Base-by-base conservation (phyloP, 805 yeast genomes). In the Starmerella khaoyaiensis region DNA sequence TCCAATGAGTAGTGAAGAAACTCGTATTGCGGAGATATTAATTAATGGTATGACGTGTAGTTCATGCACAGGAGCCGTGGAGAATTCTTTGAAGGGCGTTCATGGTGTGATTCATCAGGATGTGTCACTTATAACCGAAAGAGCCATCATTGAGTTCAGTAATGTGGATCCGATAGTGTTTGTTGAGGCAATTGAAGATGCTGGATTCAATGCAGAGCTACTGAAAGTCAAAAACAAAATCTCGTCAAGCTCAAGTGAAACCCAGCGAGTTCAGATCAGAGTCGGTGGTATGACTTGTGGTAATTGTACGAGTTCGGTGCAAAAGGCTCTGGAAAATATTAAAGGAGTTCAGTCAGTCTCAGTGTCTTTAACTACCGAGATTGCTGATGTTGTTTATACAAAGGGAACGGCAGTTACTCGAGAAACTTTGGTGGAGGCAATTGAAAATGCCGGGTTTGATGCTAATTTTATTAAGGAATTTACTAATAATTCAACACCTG, bases 261-360 rank as follows among this genome's bases (percentile, higher is more conserved):
- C 18, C 19, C 26, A 25, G 12, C 43, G 30, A 10, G 21, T 50
- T 21, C 49, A 45, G 30, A 34, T 58, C 29, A 37, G 55, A 4
- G 61, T 78, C 1, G 56, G 61, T 12, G 96, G 96, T 2, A 87
- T 86, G 96, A 86, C 97, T 2, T 87, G 96, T 53, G 77, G 90
- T 2, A 70, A 93, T 1, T 87, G 97, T 54, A 68, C 79, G 0
- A 65, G 76, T 2, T 63, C 90, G 0, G 71, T 87, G 16, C 70
- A 76, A 0, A 58, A 60, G 19, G 75, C 75, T 1, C 51, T 82
- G 20, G 59, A 64, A 37, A 52, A 52, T 0, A 37, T 71, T 7
- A 58, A 61, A 0, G 79, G 79, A 1, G 79, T 82, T 2, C 33
- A 50, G 1, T 51, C 57, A 4, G 81, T 67, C 0, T 64, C 68